Conservation (phyloP, 352 stramenopile species). For the Globisporangium cederbergense region DNA sequence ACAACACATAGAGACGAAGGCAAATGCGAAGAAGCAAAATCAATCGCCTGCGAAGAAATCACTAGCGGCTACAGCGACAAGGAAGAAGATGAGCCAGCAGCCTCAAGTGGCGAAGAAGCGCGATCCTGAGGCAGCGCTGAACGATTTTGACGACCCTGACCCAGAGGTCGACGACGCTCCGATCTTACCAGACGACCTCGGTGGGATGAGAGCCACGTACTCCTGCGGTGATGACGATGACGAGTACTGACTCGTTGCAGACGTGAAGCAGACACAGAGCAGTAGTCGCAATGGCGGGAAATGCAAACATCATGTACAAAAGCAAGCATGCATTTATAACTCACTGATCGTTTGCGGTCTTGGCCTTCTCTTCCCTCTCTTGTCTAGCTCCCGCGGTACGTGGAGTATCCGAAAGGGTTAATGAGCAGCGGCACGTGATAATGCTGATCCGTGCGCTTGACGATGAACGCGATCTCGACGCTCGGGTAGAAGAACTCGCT, state of each 20-base stretch:
- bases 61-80: not conserved
- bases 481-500: constrained; percentile 85
- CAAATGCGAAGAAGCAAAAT: not conserved
- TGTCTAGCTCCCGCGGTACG: constrained; percentile 81
- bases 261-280: too few relatives aligned
- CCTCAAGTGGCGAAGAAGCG: not conserved
- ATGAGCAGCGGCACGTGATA: constrained; percentile 90
- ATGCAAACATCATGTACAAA: not conserved
- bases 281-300: not conserved
- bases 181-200: constrained; percentile 38
- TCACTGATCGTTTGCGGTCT: not conserved
- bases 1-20: not conserved
- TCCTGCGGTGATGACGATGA: not conserved
- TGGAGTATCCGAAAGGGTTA: constrained; percentile 88
- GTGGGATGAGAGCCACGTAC: constrained; percentile 15
- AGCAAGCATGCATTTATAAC: not conserved
- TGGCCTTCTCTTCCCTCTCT: not conserved
- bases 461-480: constrained; percentile 76
- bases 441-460: constrained; percentile 71
- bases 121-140: constrained; percentile 17
- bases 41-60: not conserved
- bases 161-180: constrained; percentile 56
- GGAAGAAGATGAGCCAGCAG: not conserved
- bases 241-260: not conserved
- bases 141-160: constrained; percentile 63